Base-by-base conservation (phyloP, 2,329 filamentous ascomycete genomes). In the Fusarium sp. region DNA sequence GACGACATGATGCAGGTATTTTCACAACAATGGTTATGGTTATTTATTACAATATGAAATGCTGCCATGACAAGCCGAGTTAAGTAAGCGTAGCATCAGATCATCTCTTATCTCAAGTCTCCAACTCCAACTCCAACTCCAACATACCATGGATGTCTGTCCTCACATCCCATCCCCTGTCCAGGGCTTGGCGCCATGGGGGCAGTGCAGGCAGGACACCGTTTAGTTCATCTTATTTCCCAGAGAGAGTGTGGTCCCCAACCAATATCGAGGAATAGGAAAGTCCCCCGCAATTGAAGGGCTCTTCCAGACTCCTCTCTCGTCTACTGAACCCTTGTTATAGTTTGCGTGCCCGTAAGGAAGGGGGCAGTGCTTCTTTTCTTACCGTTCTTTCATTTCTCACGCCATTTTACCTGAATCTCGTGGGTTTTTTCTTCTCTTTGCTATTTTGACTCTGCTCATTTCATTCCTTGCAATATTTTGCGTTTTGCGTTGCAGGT, bases 161-260 rank as follows among this genome's bases (percentile, higher is more conserved):
- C 58, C 42, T 63, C 23, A 8, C 23, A 33, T 25, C 61, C 66
- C 23, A 33, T 25, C 61, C 66, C 66, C 63, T 70, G 66, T 54
- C 66, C 42, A 39, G 53, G 66, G 46, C 58, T 70, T 63, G 66
- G 66, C 66, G 39, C 63, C 51, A 63, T 39, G 47, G 58, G 66
- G 40, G 57, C 58, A 55, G 58, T 62, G 66, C 63, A 57, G 55
- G 66, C 63, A 57, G 55, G 52, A 61, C 62, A 60, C 45, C 59
- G 43, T 51, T 36, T 40, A 18, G n/a, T 53, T 51, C 47, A 35
- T 64, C 45, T 63, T 63, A 63, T 52, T 64, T 64, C 60, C 60
- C 58, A 57, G 6, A 29, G 37, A 31, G 6, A 29, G 37, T 25
- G 36, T 33, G 58, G 36, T 33, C 58, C 52, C 55, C 29, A 13